Percentiles rank a stretch among this genome's conserved stretches.
Evolutionary conservation across 139 green algal genomes (phyloP).

Genomic region (Nannochloris sp.): DNA sequence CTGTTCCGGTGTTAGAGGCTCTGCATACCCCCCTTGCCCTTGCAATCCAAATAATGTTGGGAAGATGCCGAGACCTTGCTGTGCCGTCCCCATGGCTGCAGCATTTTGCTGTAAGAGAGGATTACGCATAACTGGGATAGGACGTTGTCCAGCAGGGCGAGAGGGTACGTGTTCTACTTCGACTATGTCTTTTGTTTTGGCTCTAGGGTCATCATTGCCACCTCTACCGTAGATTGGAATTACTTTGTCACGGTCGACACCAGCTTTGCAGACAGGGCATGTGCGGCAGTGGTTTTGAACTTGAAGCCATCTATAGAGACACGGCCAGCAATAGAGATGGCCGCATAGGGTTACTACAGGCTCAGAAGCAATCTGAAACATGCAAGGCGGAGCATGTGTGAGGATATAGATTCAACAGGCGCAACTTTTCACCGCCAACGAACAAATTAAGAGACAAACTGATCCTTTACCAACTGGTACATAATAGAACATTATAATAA

Average conservation of each 20-base stretch:
- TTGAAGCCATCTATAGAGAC: slow-evolving; percentile 87
- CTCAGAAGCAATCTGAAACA: slow-evolving; percentile 56
- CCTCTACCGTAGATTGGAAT: slow-evolving; percentile 82
- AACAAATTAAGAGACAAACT: background rate
- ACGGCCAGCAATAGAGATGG: slow-evolving; percentile 95
- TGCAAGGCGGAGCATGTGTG: background rate
- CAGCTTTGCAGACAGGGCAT: slow-evolving; percentile 92
- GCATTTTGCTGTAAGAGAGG: slow-evolving; percentile 25
- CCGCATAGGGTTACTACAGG: slow-evolving; percentile 93
- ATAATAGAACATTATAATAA: background rate
- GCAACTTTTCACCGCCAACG: no score
- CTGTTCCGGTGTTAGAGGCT: slow-evolving; percentile 80
- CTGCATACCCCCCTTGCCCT: slow-evolving; percentile 33
- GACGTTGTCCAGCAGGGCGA: slow-evolving; percentile 48
- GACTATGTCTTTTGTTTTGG: slow-evolving; percentile 23
- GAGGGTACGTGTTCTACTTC: slow-evolving; percentile 16
- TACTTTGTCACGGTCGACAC: slow-evolving; percentile 72
- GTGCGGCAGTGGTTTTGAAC: slow-evolving; percentile 48
- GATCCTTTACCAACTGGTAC: no score
- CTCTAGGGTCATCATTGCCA: slow-evolving; percentile 45
- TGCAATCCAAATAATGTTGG: slow-evolving; percentile 78
- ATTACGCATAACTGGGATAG: slow-evolving; percentile 20
- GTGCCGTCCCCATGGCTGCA: slow-evolving; percentile 4
- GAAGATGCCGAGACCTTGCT: slow-evolving; percentile 51
- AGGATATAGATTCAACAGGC: no score